Conservation (phyloP, 2,329 filamentous ascomycete genomes). For the Didymella segeticola region DNA sequence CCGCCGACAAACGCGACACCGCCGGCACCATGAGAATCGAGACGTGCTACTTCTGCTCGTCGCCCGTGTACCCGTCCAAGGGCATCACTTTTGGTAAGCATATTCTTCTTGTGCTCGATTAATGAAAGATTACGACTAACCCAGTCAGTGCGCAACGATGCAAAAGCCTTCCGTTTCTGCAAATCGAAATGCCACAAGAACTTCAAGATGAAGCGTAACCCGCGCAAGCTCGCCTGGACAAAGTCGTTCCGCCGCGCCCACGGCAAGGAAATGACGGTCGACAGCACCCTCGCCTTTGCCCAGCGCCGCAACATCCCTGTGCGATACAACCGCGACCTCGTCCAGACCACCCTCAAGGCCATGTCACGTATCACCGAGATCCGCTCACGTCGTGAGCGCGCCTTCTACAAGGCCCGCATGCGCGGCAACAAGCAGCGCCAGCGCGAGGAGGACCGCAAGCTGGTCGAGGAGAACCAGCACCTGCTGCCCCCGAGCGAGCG, state of each 20-base stretch:
- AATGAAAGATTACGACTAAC: constrained; percentile 3
- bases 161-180: constrained; percentile 71
- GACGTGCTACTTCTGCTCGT: constrained; percentile 72
- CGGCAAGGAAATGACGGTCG: constrained; percentile 77
- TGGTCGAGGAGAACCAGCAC: constrained; percentile 92
- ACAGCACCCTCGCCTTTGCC: constrained; percentile 90
- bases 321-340: constrained; percentile 93
- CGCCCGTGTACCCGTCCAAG: constrained; percentile 57
- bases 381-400: constrained; percentile 79
- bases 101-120: too few relatives aligned
- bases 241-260: constrained; percentile 48
- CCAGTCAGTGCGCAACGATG: constrained; percentile 56
- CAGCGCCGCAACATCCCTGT: constrained; percentile 92
- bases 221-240: constrained; percentile 91
- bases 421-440: constrained; percentile 85
- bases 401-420: constrained; percentile 95
- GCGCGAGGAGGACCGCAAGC: constrained; percentile 79
- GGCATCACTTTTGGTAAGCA: constrained; percentile 71
- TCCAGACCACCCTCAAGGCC: constrained; percentile 84
- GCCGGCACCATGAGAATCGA: constrained; percentile 46
- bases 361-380: constrained; percentile 94
- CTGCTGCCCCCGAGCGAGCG: constrained; percentile 71
- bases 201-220: constrained; percentile 99
- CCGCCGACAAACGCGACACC: constrained; percentile 12
- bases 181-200: constrained; percentile 64